Percentiles rank a stretch among this genome's conserved stretches.
Conservation (phyloP, 2,329 filamentous ascomycete species). For the Emydomyces testavorans region DNA sequence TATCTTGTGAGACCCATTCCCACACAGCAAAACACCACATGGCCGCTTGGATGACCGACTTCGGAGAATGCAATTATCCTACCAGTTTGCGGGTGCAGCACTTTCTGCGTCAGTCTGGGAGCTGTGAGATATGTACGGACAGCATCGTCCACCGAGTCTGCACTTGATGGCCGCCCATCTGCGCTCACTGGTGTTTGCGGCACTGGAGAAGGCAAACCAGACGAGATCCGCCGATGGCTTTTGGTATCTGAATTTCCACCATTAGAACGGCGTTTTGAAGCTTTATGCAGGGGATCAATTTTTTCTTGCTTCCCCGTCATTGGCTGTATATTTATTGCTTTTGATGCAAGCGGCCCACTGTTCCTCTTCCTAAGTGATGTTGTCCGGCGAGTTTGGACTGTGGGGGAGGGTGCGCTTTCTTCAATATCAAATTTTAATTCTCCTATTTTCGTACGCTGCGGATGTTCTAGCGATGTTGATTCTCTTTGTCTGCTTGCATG, state of each 20-base stretch:
- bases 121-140: constrained; percentile 77
- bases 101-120: constrained; percentile 74
- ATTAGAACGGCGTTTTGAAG: constrained; percentile 24
- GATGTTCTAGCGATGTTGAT: constrained; percentile 1
- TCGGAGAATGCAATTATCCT: constrained; percentile 91
- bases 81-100: constrained; percentile 73
- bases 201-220: constrained; percentile 14
- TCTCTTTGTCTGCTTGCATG: not conserved
- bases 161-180: constrained; percentile 52
- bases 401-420: constrained; percentile 59
- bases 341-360: constrained; percentile 23
- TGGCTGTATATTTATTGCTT: constrained; percentile 21
- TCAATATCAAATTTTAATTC: constrained; percentile 31
- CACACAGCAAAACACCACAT: constrained; percentile 89
- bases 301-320: constrained; percentile 20
- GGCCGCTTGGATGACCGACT: constrained; percentile 83
- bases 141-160: constrained; percentile 78
- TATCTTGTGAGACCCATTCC: constrained; percentile 96
- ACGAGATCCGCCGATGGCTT: constrained; percentile 32
- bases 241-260: constrained; percentile 20
- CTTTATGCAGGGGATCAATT: constrained; percentile 23
- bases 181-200: constrained; percentile 5
- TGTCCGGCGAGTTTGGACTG: constrained; percentile 50
- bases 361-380: constrained; percentile 24
- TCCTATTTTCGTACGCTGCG: constrained; percentile 21